These are phyloP conservation scores for Hippophae gyantsensis DNA, from an alignment of 306 rosid genomes.

Conservation along the genomic window DNA sequence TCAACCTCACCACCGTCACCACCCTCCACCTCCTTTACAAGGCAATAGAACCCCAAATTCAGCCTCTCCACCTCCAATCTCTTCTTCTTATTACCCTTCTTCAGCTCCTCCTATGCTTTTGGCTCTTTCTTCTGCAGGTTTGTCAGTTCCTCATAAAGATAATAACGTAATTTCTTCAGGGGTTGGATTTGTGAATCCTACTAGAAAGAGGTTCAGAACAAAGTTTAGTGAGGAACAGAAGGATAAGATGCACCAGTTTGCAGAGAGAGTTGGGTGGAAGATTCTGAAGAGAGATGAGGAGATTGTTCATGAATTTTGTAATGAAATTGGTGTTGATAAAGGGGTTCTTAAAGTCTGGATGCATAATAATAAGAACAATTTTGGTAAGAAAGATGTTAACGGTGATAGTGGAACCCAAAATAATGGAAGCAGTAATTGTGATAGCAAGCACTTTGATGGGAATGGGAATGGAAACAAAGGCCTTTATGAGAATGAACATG, in stretches of 20 bases:
- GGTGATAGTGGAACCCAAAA: conserved; percentile 7
- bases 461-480: conserved; percentile 4
- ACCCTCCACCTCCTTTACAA: conserved; percentile 25
- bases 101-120: conserved; percentile 91
- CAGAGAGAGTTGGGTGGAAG: conserved; percentile 85
- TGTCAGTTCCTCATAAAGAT: conserved; percentile 31
- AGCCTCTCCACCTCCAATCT: conserved; percentile 94
- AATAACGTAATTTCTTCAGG: conserved; percentile 15
- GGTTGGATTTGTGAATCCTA: neutral
- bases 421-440: neutral
- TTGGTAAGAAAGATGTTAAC: conserved; percentile 32
- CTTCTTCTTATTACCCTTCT: conserved; percentile 81
- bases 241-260: conserved; percentile 75
- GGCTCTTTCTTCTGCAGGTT: conserved; percentile 55
- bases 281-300: conserved; percentile 87
- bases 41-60: conserved; percentile 62
- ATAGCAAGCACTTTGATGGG: neutral
- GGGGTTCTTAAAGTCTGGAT: conserved; percentile 90
- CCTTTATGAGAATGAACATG: neutral
- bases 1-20: conserved; percentile 83
- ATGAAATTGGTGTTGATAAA: conserved; percentile 54
- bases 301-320: conserved; percentile 48
- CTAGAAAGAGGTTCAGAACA: conserved; percentile 62
- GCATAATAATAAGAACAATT: conserved; percentile 87
- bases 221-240: conserved; percentile 75